Percentiles rank a stretch among this genome's conserved stretches.
phyloP scores from a whole-genome alignment of 176 grass and related monocot species.

The Oryza glumipatula region DNA sequence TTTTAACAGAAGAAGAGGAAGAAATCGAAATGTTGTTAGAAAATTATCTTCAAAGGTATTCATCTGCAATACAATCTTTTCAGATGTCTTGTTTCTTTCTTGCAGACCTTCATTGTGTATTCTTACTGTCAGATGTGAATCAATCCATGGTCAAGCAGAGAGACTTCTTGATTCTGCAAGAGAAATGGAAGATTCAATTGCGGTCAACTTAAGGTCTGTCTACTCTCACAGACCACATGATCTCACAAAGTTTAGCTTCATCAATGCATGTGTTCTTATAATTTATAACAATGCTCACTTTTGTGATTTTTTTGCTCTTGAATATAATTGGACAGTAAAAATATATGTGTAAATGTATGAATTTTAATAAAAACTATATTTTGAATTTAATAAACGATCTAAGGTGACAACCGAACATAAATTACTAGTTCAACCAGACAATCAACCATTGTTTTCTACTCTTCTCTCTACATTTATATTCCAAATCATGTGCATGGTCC shows the following conservation, averaged over 20 bases:
- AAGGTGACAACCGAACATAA: conserved; percentile 14
- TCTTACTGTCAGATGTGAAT: conserved; percentile 80
- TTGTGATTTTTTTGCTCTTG: not conserved
- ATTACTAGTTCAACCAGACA: conserved; percentile 1
- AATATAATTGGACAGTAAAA: not conserved
- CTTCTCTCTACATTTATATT: not conserved
- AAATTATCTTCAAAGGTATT: conserved; percentile 96
- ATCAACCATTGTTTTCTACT: not conserved
- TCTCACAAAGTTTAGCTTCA: not conserved
- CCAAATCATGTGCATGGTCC: not conserved
- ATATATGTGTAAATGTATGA: not conserved
- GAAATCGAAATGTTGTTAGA: conserved; percentile 99
- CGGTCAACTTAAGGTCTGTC: conserved; percentile 89
- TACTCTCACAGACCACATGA: conserved; percentile 3
- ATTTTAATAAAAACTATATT: not conserved
- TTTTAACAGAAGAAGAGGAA: conserved; percentile 94
- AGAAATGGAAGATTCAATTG: conserved; percentile 99
- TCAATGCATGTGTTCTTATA: not conserved
- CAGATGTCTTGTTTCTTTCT: conserved; percentile 24
- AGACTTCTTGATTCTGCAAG: conserved; percentile 94
- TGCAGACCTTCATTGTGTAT: conserved; percentile 23
- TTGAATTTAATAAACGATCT: conserved; percentile 18
- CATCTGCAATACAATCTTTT: conserved; percentile 20
- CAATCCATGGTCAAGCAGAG: conserved; percentile 98
- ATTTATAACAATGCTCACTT: not conserved